phyloP scores from a whole-genome alignment of 2,329 filamentous ascomycete species.

The Scytalidium lignicola region DNA sequence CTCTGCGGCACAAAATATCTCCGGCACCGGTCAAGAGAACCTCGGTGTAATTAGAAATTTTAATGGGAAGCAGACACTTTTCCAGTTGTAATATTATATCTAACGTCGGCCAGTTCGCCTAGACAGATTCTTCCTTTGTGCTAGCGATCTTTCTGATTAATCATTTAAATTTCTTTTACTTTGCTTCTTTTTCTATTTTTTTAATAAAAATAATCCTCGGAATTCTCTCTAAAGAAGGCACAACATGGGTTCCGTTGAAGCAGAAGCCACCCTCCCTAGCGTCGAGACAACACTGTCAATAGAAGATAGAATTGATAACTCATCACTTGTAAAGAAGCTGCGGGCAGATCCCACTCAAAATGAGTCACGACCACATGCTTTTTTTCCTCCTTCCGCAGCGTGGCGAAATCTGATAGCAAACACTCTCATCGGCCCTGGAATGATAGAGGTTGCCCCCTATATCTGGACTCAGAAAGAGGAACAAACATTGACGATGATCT shows the following conservation, averaged over 20 bases:
- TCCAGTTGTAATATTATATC: too few relatives aligned
- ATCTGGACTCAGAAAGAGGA: slow-evolving; percentile 66
- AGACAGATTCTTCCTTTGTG: too few relatives aligned
- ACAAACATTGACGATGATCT: slow-evolving; percentile 61
- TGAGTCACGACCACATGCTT: slow-evolving; percentile 77
- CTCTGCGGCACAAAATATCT: too few relatives aligned
- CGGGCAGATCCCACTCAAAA: slow-evolving; percentile 58
- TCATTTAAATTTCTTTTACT: too few relatives aligned
- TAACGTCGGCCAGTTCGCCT: too few relatives aligned
- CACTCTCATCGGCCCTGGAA: slow-evolving; percentile 65
- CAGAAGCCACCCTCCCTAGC: slow-evolving; percentile 45
- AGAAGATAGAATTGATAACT: slow-evolving; percentile 66
- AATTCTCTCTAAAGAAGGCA: too few relatives aligned
- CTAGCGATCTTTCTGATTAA: too few relatives aligned
- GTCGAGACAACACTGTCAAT: slow-evolving; percentile 50
- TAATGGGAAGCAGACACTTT: too few relatives aligned
- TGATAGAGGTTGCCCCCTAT: slow-evolving; percentile 72
- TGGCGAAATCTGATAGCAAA: slow-evolving; percentile 73
- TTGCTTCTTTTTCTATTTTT: too few relatives aligned
- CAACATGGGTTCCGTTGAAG: slow-evolving; percentile 17
- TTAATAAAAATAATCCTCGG: too few relatives aligned
- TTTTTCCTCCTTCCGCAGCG: slow-evolving; percentile 66
- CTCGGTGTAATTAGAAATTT: too few relatives aligned
- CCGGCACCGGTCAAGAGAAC: too few relatives aligned
- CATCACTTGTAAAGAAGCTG: slow-evolving; percentile 62